phyloP scores from a whole-genome alignment of 768 basidiomycete genomes.

The Suillus fuscotomentosus region DNA sequence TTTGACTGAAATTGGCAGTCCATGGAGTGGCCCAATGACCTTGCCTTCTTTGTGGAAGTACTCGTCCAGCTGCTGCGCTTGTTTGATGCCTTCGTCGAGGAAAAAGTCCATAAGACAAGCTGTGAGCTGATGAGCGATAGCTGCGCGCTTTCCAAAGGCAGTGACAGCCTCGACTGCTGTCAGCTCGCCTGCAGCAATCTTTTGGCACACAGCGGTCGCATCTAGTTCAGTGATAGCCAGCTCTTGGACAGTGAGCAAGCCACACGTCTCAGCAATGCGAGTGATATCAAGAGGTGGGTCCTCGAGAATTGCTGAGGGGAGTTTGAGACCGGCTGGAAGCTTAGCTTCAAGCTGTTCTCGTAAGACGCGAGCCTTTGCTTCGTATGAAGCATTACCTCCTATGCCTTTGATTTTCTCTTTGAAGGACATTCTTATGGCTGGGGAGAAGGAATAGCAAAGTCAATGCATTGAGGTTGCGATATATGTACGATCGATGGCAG shows the following conservation, averaged over 20 bases:
- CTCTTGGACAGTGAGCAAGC: conserved; percentile 30
- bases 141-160: conserved; percentile 49
- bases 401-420: conserved; percentile 20
- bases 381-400: conserved; percentile 22
- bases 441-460: conserved; percentile 12
- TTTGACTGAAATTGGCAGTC: conserved; percentile 40
- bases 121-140: conserved; percentile 48
- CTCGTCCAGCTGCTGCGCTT: conserved; percentile 42
- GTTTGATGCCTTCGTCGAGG: conserved; percentile 39
- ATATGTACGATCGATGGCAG: not conserved
- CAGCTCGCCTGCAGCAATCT: conserved; percentile 28
- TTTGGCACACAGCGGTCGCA: conserved; percentile 31
- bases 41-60: conserved; percentile 36
- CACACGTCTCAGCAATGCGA: conserved; percentile 29
- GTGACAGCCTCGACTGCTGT: conserved; percentile 39
- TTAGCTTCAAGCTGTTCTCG: conserved; percentile 20
- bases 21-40: conserved; percentile 44
- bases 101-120: conserved; percentile 43
- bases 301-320: conserved; percentile 17
- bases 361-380: conserved; percentile 16
- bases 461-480: not conserved
- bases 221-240: conserved; percentile 35
- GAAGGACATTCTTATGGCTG: conserved; percentile 12
- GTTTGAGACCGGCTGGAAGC: conserved; percentile 19
- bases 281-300: conserved; percentile 32